Percentiles rank a stretch among this genome's conserved stretches.
Conservation (phyloP, 768 basidiomycete genomes). For the Pleurotus salmoneostramineus region DNA sequence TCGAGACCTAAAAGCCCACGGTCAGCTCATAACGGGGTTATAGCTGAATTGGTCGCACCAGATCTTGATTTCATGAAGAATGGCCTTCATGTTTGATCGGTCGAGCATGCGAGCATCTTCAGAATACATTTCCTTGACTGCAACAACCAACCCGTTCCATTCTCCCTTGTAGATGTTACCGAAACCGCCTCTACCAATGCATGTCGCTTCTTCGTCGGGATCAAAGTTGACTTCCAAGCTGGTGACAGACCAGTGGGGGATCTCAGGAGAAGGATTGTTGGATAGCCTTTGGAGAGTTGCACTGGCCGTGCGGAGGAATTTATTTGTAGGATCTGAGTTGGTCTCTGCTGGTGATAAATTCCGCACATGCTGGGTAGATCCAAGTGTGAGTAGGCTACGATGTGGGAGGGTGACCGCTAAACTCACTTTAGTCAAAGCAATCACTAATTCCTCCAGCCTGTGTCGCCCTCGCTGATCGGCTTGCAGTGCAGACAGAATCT, state of each 20-base stretch:
- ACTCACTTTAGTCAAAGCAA: slow-evolving; percentile 16
- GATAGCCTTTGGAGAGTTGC: not conserved
- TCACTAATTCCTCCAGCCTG: slow-evolving; percentile 14
- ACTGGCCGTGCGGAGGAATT: not conserved
- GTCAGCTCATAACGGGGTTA: not conserved
- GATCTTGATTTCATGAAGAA: slow-evolving; percentile 22
- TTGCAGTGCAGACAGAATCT: slow-evolving; percentile 14
- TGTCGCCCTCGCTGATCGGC: slow-evolving; percentile 9
- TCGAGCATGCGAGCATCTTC: not conserved
- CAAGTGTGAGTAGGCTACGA: not conserved
- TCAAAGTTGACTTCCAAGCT: not conserved
- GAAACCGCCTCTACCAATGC: not conserved
- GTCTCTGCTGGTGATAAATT: not conserved
- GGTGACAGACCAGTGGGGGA: not conserved
- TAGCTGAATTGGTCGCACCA: slow-evolving; percentile 15
- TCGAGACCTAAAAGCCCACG: slow-evolving; percentile 12
- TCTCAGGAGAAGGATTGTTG: not conserved
- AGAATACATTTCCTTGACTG: not conserved
- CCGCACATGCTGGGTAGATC: not conserved
- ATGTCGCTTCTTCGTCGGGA: not conserved
- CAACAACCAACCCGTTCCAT: not conserved
- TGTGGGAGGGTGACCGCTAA: not conserved
- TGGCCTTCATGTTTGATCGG: not conserved
- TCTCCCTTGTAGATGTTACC: slow-evolving; percentile 3
- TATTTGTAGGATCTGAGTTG: not conserved